Evolutionary conservation across 106 monocot species (phyloP), one percentile per base, ranked within the genome.

Genomic region (Dioscorea dumetorum): DNA sequence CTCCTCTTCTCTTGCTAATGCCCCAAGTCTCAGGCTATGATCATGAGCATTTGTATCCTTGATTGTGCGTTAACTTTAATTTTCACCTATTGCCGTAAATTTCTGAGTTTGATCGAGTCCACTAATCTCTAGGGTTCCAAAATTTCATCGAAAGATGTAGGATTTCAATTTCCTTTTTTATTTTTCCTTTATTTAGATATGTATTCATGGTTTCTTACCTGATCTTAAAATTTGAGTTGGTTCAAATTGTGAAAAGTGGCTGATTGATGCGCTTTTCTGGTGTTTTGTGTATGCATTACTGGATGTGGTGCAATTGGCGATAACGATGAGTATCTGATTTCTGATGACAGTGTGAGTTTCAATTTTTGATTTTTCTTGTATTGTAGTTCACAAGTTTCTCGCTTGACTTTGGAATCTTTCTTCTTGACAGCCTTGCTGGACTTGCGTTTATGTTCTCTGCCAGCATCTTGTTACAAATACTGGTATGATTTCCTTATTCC

Each of bases 401-500:
- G 3, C 19, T n/a, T 61, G 28, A 34, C 65, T 48, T 48, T 63
- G 56, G 20, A 63, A 34, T 63, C 12, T 33, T 75, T 59, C 34
- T 73, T 66, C 34, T 32, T 32, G 15, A 67, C 86, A 86, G 86
- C 78, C 86, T 95, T 69, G 91, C 76, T 82, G 95, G 91, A 76
- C 88, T 95, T 68, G 95, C 95, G 49, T 95, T 91, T 78, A 95
- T 95, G 95, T 95, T 95, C 73, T 95, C 95, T 13, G 24, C 95
- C 60, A 86, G 95, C 73, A 83, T 95, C 73, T 74, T 95, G 16
- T 52, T 95, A 69, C 91, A 95, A 72, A 91, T 95, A 48, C 73
- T 95, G 91, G 94, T 94, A 88, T 33, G 49, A 9, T 54, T 70
- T 52, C 49, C 69, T 51, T 22, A 22, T 41, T 24, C 18, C 48